phyloP scores from a whole-genome alignment of 257 asterid genomes.

The Ligustrum vulgare region DNA sequence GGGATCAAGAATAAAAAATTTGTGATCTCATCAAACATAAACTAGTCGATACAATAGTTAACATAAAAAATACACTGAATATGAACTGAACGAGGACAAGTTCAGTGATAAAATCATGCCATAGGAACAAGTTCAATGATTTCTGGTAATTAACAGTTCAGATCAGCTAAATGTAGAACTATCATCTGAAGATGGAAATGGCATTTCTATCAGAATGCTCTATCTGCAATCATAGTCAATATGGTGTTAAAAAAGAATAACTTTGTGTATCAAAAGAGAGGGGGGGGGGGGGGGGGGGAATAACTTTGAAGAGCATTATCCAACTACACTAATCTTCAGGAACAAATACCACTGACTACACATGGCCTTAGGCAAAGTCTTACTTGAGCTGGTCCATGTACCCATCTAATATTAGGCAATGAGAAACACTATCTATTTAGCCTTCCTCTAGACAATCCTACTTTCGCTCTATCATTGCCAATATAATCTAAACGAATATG shows the following conservation, averaged over 20 bases:
- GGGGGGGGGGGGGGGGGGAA: no score
- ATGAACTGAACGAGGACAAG: not conserved
- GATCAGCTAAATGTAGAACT: conserved; percentile 5
- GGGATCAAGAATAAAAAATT: conserved; percentile 20
- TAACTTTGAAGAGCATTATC: not conserved
- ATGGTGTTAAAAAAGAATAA: not conserved
- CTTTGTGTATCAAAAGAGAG: no score
- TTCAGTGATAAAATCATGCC: not conserved
- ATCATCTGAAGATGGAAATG: not conserved
- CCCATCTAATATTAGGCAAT: not conserved
- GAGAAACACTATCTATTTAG: not conserved
- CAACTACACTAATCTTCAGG: not conserved
- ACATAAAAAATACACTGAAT: not conserved
- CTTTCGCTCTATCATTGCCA: not conserved
- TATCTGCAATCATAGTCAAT: not conserved
- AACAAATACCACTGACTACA: not conserved
- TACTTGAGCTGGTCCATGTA: not conserved
- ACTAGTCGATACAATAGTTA: not conserved
- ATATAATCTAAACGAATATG: not conserved
- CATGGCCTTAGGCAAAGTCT: not conserved
- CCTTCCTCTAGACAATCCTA: not conserved
- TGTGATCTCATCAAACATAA: not conserved
- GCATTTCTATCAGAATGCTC: not conserved
- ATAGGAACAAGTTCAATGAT: conserved; percentile 16
- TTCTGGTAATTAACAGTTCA: not conserved